phyloP scores from a whole-genome alignment of 169 alveolate species.

The Cyclospora cayetanensis region DNA sequence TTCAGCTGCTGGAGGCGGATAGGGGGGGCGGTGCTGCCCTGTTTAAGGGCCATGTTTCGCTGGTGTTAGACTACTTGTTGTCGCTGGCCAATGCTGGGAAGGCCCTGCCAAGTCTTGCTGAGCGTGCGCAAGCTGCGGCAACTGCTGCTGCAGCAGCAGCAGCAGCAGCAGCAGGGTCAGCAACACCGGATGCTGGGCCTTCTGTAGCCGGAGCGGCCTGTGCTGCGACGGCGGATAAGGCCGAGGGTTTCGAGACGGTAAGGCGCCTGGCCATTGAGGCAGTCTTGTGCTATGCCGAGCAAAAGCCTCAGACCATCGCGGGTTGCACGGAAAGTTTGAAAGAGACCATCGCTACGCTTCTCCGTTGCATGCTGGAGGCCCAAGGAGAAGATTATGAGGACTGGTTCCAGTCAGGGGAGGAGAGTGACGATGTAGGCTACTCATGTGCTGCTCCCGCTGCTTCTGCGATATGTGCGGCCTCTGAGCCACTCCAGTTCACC shows the following conservation, averaged over 20 bases:
- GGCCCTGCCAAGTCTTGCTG: background rate
- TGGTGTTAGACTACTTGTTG: background rate
- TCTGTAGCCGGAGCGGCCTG: conserved; percentile 31
- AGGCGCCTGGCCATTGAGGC: conserved; percentile 47
- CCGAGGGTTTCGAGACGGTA: conserved; percentile 23
- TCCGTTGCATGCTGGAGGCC: conserved; percentile 46
- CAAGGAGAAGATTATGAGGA: background rate
- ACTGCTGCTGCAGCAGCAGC: conserved; percentile 48
- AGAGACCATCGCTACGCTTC: conserved; percentile 6
- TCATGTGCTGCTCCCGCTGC: background rate
- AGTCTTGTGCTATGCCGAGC: conserved; percentile 31
- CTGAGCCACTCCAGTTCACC: too few relatives aligned
- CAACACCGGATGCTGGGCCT: background rate
- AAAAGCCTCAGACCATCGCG: background rate
- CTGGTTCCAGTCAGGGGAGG: conserved; percentile 53
- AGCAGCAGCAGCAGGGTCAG: conserved; percentile 25
- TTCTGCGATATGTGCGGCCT: too few relatives aligned
- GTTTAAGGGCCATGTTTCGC: background rate
- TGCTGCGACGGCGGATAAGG: conserved; percentile 12
- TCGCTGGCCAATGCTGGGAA: background rate
- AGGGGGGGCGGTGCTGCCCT: conserved; percentile 44
- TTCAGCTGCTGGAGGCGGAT: conserved; percentile 50
- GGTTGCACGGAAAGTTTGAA: background rate
- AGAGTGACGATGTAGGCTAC: conserved; percentile 47
- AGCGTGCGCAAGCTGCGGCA: conserved; percentile 4